phyloP scores from a whole-genome alignment of 2,329 filamentous ascomycete species.

The Paecilomyces dactylethromorphus region DNA sequence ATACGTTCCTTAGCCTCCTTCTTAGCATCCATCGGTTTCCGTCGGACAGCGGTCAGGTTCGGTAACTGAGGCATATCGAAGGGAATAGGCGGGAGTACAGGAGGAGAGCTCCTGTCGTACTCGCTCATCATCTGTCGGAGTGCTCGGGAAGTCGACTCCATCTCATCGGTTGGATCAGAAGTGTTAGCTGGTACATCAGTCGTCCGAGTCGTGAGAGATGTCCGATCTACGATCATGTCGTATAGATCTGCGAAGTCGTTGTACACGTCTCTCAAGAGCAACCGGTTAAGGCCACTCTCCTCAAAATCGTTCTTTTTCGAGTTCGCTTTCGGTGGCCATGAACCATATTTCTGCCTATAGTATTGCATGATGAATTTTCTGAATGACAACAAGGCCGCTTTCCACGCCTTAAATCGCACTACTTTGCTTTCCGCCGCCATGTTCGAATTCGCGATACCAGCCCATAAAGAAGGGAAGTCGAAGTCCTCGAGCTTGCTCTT shows the following conservation, averaged over 20 bases:
- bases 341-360: conserved; percentile 62
- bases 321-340: conserved; percentile 84
- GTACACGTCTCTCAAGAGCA: conserved; percentile 76
- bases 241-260: conserved; percentile 81
- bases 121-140: conserved; percentile 76
- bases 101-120: conserved; percentile 82
- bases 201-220: conserved; percentile 68
- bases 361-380: conserved; percentile 65
- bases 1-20: conserved; percentile 66
- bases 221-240: conserved; percentile 78
- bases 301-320: conserved; percentile 88
- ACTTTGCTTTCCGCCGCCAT: conserved; percentile 68
- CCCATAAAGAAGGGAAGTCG: conserved; percentile 83
- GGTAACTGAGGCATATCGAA: conserved; percentile 81
- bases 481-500: conserved; percentile 75
- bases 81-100: conserved; percentile 83
- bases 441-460: conserved; percentile 79
- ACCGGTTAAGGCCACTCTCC: conserved; percentile 76
- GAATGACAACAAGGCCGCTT: conserved; percentile 65
- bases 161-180: conserved; percentile 38
- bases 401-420: conserved; percentile 82
- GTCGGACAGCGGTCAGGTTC: conserved; percentile 57
- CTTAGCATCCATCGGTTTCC: conserved; percentile 61
- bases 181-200: conserved; percentile 59
- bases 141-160: conserved; percentile 59